phyloP scores from a whole-genome alignment of 23 red algal genomes.

The Cyanidioschyzon merolae region DNA sequence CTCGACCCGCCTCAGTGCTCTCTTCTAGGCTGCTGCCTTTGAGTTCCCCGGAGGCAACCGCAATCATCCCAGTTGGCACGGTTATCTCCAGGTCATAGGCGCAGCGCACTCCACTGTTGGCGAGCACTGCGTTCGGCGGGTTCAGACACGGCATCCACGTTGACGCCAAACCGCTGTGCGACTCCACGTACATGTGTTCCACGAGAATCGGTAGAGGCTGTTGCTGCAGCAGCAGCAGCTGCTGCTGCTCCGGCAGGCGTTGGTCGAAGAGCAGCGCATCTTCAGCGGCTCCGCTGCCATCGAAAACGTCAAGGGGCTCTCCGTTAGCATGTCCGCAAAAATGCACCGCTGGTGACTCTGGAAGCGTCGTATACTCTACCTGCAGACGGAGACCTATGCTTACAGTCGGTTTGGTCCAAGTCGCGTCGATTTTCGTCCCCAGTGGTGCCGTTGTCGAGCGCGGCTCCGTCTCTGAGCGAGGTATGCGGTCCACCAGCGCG shows the following conservation, averaged over 20 bases:
- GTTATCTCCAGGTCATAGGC: background rate
- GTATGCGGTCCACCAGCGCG: too few relatives aligned
- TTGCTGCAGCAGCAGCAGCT: background rate
- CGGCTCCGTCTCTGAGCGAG: too few relatives aligned
- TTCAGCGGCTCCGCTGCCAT: too few relatives aligned
- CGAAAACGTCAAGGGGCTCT: too few relatives aligned
- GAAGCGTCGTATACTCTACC: background rate
- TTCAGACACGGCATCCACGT: constrained; percentile 9
- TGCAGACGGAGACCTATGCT: background rate
- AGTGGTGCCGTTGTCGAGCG: too few relatives aligned
- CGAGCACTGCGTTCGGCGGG: background rate
- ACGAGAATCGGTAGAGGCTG: background rate
- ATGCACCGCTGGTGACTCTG: background rate
- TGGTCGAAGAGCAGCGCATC: too few relatives aligned
- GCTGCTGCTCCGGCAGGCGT: too few relatives aligned
- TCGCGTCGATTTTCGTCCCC: too few relatives aligned
- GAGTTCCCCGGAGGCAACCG: background rate
- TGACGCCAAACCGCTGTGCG: background rate
- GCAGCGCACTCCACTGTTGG: background rate
- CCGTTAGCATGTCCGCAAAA: too few relatives aligned
- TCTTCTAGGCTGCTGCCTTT: background rate
- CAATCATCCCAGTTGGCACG: constrained; percentile 4
- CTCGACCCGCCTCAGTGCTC: background rate
- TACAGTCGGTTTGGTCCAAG: too few relatives aligned
- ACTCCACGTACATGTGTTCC: constrained; percentile 11